These are phyloP conservation scores for Trametes versicolor DNA, from an alignment of 1,284 basidiomycete genomes.

Conservation along the genomic window DNA sequence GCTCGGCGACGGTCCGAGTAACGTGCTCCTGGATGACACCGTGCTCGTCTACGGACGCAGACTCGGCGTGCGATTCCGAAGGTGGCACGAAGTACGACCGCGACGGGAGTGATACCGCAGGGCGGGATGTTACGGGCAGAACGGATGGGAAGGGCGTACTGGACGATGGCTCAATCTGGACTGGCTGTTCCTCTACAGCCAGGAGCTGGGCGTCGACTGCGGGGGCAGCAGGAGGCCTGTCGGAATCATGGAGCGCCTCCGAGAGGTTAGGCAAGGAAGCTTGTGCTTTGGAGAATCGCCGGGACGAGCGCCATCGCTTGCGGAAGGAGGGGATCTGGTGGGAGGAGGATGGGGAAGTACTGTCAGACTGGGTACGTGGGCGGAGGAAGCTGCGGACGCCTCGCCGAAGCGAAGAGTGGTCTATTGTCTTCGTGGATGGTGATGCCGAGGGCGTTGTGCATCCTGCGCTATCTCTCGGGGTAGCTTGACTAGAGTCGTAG, in stretches of 20 bases:
- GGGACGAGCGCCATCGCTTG: constrained; percentile 54
- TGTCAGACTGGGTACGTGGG: constrained; percentile 19
- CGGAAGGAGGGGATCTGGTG: constrained; percentile 36
- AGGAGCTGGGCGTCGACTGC: constrained; percentile 23
- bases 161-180: constrained; percentile 16
- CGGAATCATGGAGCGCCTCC: constrained; percentile 23
- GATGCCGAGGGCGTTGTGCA: constrained; percentile 7
- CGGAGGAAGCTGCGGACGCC: constrained; percentile 37
- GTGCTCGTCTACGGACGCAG: constrained; percentile 3
- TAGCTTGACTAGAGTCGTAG: neutral
- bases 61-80: neutral
- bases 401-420: constrained; percentile 34
- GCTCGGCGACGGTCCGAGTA: neutral
- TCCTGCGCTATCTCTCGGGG: constrained; percentile 12
- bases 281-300: constrained; percentile 44
- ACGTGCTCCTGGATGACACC: constrained; percentile 6
- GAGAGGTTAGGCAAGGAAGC: constrained; percentile 23
- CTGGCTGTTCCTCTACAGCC: constrained; percentile 15
- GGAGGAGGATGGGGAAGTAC: constrained; percentile 28
- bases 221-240: constrained; percentile 9
- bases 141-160: constrained; percentile 16
- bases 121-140: neutral
- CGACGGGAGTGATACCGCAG: neutral
- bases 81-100: neutral
- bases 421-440: constrained; percentile 28